Base-by-base conservation (phyloP, 2,329 filamentous ascomycete genomes). In the Monilinia vaccinii-corymbosi region DNA sequence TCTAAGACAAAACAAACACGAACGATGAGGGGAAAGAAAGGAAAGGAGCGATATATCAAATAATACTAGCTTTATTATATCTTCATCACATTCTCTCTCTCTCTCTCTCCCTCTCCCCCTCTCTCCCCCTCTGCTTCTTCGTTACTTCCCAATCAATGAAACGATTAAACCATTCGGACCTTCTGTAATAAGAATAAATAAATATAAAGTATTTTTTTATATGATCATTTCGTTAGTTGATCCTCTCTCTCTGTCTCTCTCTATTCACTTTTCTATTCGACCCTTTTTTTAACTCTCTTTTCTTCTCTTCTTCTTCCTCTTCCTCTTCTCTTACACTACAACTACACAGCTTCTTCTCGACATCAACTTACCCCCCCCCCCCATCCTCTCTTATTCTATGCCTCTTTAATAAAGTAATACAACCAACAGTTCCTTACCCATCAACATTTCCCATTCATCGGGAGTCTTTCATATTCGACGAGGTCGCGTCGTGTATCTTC, bases 401-500 rank as follows among this genome's bases (percentile, higher is more conserved):
- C 44, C 57, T 45, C 31, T 42, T 50, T 36, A 23, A 16, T 9
- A 18, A 53, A 14, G 51, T 44, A 32, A 44, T 32, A 21, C 13
- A 44, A 32, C 25, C 13, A 44, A 32, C 25, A 44, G 16, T 32
- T 32, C 25, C 38, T n/a, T 23, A 53, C 16, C 3, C 38, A 23
- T 53, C 23, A 44, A 55, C 38, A 23, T 55, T 23, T 55, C 32
- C 38, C n/a, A 23, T 32, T 13, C 13, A 55, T 44, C 13, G 28
- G n/a, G 18, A 32, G 28, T 40, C 55, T 56, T 56, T 44, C 42
- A 48, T 56, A 59, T 21, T 63, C 58, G 49, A 40, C 56, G 18
- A 48, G 21, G 18, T 56, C 53, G 42, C 56, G 38, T 46, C 46
- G 46, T 57, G 38, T 40, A 56, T 48, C 28, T 52, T 38, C 32